Base-by-base conservation (phyloP, 2,329 filamentous ascomycete genomes). In the Neophaeococcomyces aloes region DNA sequence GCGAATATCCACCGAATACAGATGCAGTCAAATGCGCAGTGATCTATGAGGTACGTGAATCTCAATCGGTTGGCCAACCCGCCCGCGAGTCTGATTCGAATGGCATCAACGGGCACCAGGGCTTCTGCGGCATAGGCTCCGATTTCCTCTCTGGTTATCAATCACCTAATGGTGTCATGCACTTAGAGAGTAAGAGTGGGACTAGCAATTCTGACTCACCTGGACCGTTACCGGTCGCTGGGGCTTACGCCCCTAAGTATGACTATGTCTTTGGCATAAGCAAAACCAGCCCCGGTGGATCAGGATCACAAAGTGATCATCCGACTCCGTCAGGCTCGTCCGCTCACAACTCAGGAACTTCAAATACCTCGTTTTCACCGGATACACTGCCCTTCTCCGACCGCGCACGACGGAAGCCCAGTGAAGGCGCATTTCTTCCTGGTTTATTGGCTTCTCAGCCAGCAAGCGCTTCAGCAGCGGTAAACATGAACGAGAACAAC, bases 11-110 rank as follows among this genome's bases (percentile, higher is more conserved):
- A n/a, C 42, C 44, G 21, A 51, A 51, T 32, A 51, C 51, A 7
- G 53, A 55, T 37, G 30, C 45, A 17, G 17, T 55, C 33, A 52
- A 48, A 47, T 55, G 53, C 40, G 42, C 37, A 4, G 46, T 51
- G 2, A n/a, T 55, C 2, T 50, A 51, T 18, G 51, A 53, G 31
- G 50, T 55, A n/a, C 48, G 51, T 21, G 45, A 55, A 18, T 43
- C 40, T 18, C 51, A 52, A 38, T 23, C 36, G 19, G 23, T 39
- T 18, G 42, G 30, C 11, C 39, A 47, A 17, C 17, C 39, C 21
- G 39, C n/a, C 15, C 32, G 39, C 25, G 25, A 19, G 14, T 10
- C 31, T 11, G 32, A 37, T 7, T 25, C 23, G n/a, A 21, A 23
- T 17, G 18, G 14, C 42, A 7, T 29, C 21, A 14, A 17, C 35